Base-by-base conservation (phyloP, 1,139 yeast genomes). In the Sugiyamaella paludigena region DNA sequence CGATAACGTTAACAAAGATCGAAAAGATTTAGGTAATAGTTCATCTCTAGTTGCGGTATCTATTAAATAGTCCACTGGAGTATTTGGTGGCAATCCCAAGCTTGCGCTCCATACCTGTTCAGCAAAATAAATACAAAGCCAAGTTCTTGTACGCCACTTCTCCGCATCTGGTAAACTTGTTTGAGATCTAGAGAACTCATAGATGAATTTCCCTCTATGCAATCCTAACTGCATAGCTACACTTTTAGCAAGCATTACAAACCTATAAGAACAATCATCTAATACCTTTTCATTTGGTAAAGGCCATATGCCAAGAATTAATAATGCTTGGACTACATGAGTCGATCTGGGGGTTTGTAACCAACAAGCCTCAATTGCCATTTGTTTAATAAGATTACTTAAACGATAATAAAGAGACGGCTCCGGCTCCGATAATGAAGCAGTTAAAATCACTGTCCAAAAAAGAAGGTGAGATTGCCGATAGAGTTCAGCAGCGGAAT, bases 321-420 rank as follows among this genome's bases (percentile, higher is more conserved):
- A 71, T 40, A 91, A 72, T 0, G 96, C 95, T 64, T 91, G 97
- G 9, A 91, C 88, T 32, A 89, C 91, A 64, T 89, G 96, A 0
- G 97, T 87, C 4, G 96, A 87, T 61, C 98, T 75, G 2, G 98
- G 96, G 0, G 98, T 89, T 53, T 91, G 75, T 47, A 88, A 82
- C 95, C 96, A 88, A 67, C 96, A 88, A 0, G 95, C 87, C 62
- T 87, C 95, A 52, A 88, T 87, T 0, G 96, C 96, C 56, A 89
- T 71, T 63, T 87, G 95, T 62, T 87, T 87, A 58, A 91, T 87
- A 36, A 87, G 72, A 0, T 87, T 79, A 12, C 95, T 84, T 44
- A 89, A 73, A 36, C 85, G 78, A 70, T 81, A 80, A 70, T 91
- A 91, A 39, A 88, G 66, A 0, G 86, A 76, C 2, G 97, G 96